Evolutionary conservation across 805 yeast genomes (phyloP), one percentile per base, ranked within the genome.

Genomic region (Kazachstania viticola): DNA sequence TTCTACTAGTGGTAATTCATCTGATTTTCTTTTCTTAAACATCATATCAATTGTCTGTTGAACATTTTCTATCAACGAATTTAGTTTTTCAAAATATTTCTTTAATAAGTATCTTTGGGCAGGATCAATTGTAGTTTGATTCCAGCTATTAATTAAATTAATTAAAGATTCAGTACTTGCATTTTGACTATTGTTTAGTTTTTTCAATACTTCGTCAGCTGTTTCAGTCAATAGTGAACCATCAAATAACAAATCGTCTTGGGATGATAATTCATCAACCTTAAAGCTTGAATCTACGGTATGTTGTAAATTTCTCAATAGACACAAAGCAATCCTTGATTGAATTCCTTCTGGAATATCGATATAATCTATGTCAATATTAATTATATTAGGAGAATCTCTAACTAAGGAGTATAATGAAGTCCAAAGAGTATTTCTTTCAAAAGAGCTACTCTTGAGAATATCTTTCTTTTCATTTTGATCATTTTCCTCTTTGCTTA

Each of bases 271-370:
- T 15, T 54, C 64, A 41, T 52, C 60, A n/a, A 51, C 34, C 31
- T 40, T 41, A 35, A 51, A 55, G 21, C 47, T 48, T 9, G 56
- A 42, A 27, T 59, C 57, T 33, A 77, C 56, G n/a, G 67, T 62
- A 24, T 61, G 54, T 44, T 79, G 84, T 78, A 85, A 77, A 53
- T 87, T 87, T 45, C 79, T 70, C 77, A 87, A 76, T 29, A 91
- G 71, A 44, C 79, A 75, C 27, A 81, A 65, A 1, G 93, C 91
- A 36, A 85, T 70, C 45, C 75, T 70, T 26, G 84, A 80, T 45
- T 71, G 74, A 40, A 78, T 66, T 30, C 67, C 62, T 32, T 68
- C 71, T 9, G 87, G 77, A 41, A 81, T 65, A 14, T 64, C 56
- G 14, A 66, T 75, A 35, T 66, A 66, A 44, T 81, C 87, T 31